Evolutionary conservation across 306 rosid genomes (phyloP).

Genomic region (Albizia julibrissin): DNA sequence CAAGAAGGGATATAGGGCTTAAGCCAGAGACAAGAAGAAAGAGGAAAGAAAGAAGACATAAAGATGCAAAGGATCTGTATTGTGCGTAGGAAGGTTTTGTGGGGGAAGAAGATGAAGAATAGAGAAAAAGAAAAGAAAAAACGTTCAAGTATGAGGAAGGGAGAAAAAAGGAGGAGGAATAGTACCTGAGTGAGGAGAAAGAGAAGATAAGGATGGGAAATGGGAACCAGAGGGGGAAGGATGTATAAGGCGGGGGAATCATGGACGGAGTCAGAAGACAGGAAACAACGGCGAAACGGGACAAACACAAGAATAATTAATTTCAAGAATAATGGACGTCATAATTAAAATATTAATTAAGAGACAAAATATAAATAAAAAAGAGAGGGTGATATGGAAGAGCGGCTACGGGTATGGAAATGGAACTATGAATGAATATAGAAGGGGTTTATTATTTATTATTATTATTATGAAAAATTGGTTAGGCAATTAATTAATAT

Average conservation of each 20-base stretch:
- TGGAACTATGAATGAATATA: background rate
- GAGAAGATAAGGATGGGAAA: constrained; percentile 19
- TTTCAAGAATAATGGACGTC: background rate
- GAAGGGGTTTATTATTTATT: background rate
- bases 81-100: constrained; percentile 11
- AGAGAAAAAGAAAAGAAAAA: constrained; percentile 12
- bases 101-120: constrained; percentile 28
- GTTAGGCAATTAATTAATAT: background rate
- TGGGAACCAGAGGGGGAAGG: constrained; percentile 29
- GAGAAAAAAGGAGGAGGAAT: background rate
- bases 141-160: background rate
- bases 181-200: constrained; percentile 38
- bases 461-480: background rate
- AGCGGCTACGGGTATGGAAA: background rate
- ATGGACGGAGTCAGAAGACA: constrained; percentile 27
- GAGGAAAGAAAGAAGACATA: constrained; percentile 5
- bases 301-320: constrained; percentile 42
- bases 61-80: constrained; percentile 10
- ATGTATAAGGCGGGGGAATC: constrained; percentile 46
- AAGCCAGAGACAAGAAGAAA: background rate
- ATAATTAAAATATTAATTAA: background rate
- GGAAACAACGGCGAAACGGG: constrained; percentile 62
- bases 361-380: background rate
- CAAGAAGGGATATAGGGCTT: background rate
- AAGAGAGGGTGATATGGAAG: background rate